Conservation (phyloP, 148 eudicot species). For the Rhododendron williamsianum region DNA sequence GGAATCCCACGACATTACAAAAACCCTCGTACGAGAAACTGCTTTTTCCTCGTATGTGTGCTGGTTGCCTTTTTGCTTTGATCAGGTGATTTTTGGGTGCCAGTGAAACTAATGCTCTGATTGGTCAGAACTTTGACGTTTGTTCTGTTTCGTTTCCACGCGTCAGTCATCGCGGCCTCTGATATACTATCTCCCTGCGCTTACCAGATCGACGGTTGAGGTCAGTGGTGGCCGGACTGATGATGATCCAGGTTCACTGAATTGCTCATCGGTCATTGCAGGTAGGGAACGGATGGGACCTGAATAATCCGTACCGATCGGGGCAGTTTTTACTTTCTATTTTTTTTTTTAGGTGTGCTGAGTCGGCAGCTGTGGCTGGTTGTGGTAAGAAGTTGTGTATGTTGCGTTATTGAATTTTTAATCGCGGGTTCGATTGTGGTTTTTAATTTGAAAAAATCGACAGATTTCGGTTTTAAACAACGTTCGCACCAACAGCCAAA, state of each 20-base stretch:
- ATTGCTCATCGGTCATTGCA: neutral
- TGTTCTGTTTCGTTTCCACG: neutral
- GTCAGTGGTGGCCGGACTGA: neutral
- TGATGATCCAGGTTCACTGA: neutral
- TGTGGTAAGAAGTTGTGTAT: no score
- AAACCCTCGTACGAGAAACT: neutral
- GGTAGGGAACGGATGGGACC: no score
- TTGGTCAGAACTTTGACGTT: neutral
- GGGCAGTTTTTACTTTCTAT: no score
- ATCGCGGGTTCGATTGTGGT: neutral
- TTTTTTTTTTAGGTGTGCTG: no score
- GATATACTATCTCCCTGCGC: neutral
- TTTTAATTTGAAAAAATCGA: no score
- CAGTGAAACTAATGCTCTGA: neutral
- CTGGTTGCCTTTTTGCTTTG: neutral
- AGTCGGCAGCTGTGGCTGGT: no score
- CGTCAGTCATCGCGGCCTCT: neutral
- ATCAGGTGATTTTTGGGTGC: neutral
- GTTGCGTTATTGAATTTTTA: no score
- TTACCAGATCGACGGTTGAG: neutral
- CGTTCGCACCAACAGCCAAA: neutral
- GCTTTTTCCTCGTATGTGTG: neutral
- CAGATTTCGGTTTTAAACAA: neutral
- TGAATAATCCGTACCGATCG: no score
- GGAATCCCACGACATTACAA: neutral